phyloP scores from a whole-genome alignment of 192 early-diverging fungal genomes.

The Phlyctochytrium bullatum region DNA sequence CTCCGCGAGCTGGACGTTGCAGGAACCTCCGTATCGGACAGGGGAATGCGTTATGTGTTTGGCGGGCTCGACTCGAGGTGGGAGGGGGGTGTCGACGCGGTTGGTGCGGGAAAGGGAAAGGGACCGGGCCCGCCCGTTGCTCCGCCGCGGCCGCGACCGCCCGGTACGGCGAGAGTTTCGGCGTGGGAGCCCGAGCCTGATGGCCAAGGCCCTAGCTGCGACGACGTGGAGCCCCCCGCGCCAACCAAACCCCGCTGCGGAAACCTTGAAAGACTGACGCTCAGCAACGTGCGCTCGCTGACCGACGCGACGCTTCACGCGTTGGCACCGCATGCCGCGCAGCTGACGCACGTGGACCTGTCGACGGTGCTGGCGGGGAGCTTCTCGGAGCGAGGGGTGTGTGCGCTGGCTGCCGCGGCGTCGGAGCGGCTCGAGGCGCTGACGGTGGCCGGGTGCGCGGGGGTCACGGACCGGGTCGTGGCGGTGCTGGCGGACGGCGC shows the following conservation, averaged over 20 bases:
- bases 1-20: slow-evolving; percentile 9
- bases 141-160: slow-evolving; percentile 11
- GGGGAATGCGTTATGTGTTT: slow-evolving; percentile 16
- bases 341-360: slow-evolving; percentile 11
- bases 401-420: neutral
- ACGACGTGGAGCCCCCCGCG: neutral
- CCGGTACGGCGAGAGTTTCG: neutral
- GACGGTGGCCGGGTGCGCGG: slow-evolving; percentile 11
- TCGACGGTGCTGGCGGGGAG: neutral
- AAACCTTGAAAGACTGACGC: slow-evolving; percentile 3
- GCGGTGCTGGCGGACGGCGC: neutral
- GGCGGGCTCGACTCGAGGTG: too few relatives aligned
- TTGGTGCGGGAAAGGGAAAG: too few relatives aligned
- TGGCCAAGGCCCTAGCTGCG: neutral
- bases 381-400: slow-evolving; percentile 10
- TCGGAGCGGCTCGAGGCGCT: slow-evolving; percentile 5
- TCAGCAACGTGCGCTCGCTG: slow-evolving; percentile 3
- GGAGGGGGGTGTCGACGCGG: too few relatives aligned
- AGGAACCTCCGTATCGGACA: slow-evolving; percentile 20
- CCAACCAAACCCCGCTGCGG: slow-evolving; percentile 10
- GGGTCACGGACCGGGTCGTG: slow-evolving; percentile 12
- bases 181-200: neutral
- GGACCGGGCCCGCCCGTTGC: neutral
- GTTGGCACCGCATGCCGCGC: neutral
- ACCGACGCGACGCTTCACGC: slow-evolving; percentile 5